A percentile compares a stretch with the other conserved stretches of the same genome.
Conservation (phyloP, 2,329 filamentous ascomycete genomes). For the Beauveria sp. region DNA sequence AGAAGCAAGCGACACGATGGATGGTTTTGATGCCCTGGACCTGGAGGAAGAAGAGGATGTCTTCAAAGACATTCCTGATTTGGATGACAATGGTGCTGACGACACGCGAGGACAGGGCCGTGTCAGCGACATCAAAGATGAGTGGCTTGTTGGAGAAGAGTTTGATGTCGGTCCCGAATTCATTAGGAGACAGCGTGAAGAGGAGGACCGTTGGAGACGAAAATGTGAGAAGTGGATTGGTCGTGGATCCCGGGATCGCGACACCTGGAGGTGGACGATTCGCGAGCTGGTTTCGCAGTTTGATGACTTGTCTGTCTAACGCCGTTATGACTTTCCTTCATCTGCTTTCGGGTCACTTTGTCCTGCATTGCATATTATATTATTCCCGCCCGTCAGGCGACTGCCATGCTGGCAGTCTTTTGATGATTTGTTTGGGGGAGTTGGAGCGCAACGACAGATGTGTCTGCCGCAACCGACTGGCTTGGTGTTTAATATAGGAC, state of each 20-base stretch:
- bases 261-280: conserved; percentile 72
- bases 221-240: conserved; percentile 83
- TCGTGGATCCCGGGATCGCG: conserved; percentile 45
- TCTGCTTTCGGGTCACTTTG: conserved; percentile 10
- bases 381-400: neutral
- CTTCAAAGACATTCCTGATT: conserved; percentile 89
- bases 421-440: conserved; percentile 7
- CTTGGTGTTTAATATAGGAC: conserved; percentile 12
- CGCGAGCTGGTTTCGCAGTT: conserved; percentile 47
- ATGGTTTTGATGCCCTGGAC: conserved; percentile 62
- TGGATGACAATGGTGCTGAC: conserved; percentile 60
- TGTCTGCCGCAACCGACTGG: conserved; percentile 11
- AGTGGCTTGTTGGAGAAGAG: conserved; percentile 87
- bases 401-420: neutral
- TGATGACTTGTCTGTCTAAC: conserved; percentile 29
- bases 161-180: conserved; percentile 97
- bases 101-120: conserved; percentile 42
- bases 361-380: neutral
- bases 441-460: conserved; percentile 4
- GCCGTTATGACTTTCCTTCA: conserved; percentile 10
- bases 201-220: conserved; percentile 84
- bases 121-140: conserved; percentile 58
- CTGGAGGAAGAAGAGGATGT: conserved; percentile 75
- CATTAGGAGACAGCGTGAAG: conserved; percentile 76
- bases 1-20: conserved; percentile 49